These are phyloP conservation scores for Pyrenophora teres DNA, from an alignment of 2,329 filamentous ascomycete species.

Conservation along the genomic window DNA sequence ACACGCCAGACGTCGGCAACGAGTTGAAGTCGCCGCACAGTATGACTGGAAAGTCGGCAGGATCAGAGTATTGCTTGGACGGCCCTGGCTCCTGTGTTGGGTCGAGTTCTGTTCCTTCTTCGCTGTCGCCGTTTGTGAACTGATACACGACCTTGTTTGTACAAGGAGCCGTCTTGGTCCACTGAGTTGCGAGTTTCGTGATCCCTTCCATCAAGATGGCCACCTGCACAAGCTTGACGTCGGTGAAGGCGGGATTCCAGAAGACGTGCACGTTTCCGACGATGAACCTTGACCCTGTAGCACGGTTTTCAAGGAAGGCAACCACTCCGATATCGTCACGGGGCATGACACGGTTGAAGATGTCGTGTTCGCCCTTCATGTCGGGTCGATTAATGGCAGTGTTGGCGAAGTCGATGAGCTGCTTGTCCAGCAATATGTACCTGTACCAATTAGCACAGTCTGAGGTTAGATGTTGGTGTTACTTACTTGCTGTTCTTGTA, in stretches of 20 bases:
- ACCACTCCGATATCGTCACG: constrained; percentile 96
- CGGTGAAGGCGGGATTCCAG: constrained; percentile 88
- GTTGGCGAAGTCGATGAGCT: constrained; percentile 87
- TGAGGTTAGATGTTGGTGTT: background rate
- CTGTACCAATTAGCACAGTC: constrained; percentile 26
- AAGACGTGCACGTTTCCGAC: constrained; percentile 93
- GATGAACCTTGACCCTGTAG: constrained; percentile 88
- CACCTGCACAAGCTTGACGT: constrained; percentile 96
- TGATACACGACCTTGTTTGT: constrained; percentile 72
- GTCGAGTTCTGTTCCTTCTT: constrained; percentile 57
- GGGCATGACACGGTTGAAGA: constrained; percentile 98
- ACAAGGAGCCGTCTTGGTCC: constrained; percentile 76
- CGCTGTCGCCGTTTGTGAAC: constrained; percentile 53
- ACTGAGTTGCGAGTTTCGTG: constrained; percentile 82
- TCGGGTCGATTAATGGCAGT: constrained; percentile 93
- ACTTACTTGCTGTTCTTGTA: constrained; percentile 84
- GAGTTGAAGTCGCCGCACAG: constrained; percentile 98
- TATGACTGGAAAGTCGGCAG: constrained; percentile 85
- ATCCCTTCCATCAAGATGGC: constrained; percentile 94
- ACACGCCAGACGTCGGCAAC: constrained; percentile 81
- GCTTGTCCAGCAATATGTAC: constrained; percentile 90
- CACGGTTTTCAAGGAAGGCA: constrained; percentile 88
- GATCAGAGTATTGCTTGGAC: constrained; percentile 83
- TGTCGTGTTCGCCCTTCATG: constrained; percentile 96
- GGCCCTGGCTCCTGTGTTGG: constrained; percentile 70